These are phyloP conservation scores for Lyophyllum atratum DNA, from an alignment of 768 basidiomycete genomes.

Conservation along the genomic window DNA sequence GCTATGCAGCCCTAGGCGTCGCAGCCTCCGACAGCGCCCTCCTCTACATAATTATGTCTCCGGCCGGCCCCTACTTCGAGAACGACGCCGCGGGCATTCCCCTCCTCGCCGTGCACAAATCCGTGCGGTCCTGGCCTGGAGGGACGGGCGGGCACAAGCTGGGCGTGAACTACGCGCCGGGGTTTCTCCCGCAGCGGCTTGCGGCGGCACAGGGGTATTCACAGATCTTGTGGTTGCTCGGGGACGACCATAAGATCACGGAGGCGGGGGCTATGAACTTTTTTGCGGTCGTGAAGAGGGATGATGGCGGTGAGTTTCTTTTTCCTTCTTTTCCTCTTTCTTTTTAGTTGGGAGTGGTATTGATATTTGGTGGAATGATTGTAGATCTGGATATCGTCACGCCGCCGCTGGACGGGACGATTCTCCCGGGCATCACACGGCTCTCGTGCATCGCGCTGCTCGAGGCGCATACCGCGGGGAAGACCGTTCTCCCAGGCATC, in stretches of 20 bases:
- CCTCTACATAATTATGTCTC: constrained; percentile 74
- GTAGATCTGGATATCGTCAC: constrained; percentile 76
- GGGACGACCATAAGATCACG: constrained; percentile 48
- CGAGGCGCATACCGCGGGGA: constrained; percentile 55
- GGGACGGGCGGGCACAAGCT: constrained; percentile 84
- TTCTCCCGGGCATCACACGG: constrained; percentile 91
- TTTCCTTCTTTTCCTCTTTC: not conserved
- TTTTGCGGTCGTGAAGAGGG: constrained; percentile 62
- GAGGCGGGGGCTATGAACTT: constrained; percentile 84
- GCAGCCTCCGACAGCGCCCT: constrained; percentile 71
- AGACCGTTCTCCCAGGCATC: constrained; percentile 44
- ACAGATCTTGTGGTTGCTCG: constrained; percentile 80
- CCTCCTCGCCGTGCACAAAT: constrained; percentile 41
- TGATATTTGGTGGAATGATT: not conserved
- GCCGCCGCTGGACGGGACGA: constrained; percentile 82
- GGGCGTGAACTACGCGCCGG: constrained; percentile 65
- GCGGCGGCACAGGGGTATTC: constrained; percentile 72
- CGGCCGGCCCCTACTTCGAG: constrained; percentile 77
- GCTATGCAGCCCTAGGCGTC: constrained; percentile 52
- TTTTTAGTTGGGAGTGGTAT: not conserved
- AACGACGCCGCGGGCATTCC: constrained; percentile 59
- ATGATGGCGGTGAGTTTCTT: constrained; percentile 54
- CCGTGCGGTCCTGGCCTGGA: constrained; percentile 50
- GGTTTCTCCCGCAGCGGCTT: constrained; percentile 62
- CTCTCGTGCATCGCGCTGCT: constrained; percentile 70